Percentiles rank a stretch among this genome's conserved stretches.
Evolutionary conservation across 148 eudicot species (phyloP).

Genomic region (Rhododendron henanense): DNA sequence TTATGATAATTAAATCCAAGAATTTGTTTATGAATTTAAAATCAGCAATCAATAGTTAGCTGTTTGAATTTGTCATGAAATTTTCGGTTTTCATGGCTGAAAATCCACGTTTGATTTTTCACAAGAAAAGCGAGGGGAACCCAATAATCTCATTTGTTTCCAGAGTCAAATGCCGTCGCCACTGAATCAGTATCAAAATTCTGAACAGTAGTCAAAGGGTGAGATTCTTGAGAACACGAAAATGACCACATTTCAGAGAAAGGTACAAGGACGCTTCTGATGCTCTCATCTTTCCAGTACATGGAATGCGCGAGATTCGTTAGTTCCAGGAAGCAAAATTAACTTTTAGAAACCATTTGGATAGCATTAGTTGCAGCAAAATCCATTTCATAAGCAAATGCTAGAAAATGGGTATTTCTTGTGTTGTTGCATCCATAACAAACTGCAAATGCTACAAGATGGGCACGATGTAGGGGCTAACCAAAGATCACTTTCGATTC

Average conservation of each 20-base stretch:
- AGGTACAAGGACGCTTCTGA: not conserved
- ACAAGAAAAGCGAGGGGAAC: not conserved
- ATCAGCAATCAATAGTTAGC: not conserved
- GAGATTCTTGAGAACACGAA: not conserved
- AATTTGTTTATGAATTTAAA: not conserved
- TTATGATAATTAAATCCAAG: not conserved
- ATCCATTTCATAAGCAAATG: not conserved
- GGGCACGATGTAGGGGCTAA: not conserved
- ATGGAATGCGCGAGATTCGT: not conserved
- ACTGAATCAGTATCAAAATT: not conserved
- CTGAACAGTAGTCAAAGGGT: not conserved
- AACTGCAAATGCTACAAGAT: not conserved
- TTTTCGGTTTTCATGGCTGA: not conserved
- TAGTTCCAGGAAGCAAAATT: not conserved
- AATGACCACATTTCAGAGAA: not conserved
- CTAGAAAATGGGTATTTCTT: not conserved
- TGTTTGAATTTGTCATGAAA: not conserved
- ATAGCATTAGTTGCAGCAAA: not conserved
- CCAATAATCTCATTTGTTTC: not conserved
- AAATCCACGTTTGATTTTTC: not conserved
- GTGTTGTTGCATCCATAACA: not conserved
- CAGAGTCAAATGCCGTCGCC: not conserved
- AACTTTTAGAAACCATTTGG: not conserved
- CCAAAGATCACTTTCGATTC: not conserved
- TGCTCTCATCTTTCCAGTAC: not conserved